Evolutionary conservation across 805 yeast species (phyloP).

Genomic region (Suhomyces xylopsoci): DNA sequence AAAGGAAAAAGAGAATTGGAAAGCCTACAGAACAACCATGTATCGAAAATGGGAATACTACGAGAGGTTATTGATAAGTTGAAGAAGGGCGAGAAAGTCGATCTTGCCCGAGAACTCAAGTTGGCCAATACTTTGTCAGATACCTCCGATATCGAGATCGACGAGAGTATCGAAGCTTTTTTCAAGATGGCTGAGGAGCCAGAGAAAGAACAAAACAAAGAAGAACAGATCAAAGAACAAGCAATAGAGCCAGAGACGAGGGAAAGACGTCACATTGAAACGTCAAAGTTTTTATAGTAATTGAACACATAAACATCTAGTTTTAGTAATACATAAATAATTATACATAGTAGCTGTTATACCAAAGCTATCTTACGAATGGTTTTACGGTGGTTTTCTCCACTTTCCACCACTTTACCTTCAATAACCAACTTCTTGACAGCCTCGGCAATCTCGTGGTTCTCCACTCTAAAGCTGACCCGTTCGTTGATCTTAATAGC

Average conservation of each 20-base stretch:
- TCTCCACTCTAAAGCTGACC: slow-evolving; percentile 62
- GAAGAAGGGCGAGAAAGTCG: slow-evolving; percentile 35
- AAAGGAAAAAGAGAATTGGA: slow-evolving; percentile 44
- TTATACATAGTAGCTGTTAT: not conserved
- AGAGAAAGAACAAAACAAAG: not conserved
- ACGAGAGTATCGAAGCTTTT: slow-evolving; percentile 35
- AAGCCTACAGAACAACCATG: slow-evolving; percentile 37
- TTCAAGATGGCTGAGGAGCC: slow-evolving; percentile 27
- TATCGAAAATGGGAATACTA: slow-evolving; percentile 31
- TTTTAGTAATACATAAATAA: slow-evolving; percentile 5
- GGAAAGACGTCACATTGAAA: not conserved
- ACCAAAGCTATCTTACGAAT: slow-evolving; percentile 32
- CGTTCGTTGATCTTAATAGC: slow-evolving; percentile 63
- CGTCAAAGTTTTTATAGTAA: slow-evolving; percentile 10
- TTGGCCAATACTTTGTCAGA: slow-evolving; percentile 42
- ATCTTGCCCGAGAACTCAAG: slow-evolving; percentile 39
- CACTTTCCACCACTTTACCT: slow-evolving; percentile 63
- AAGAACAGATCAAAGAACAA: not conserved
- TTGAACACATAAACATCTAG: slow-evolving; percentile 3
- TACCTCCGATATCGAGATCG: slow-evolving; percentile 37
- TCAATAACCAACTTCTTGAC: slow-evolving; percentile 68
- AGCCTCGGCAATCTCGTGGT: slow-evolving; percentile 65
- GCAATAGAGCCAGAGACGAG: not conserved
- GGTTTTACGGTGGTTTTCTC: slow-evolving; percentile 69
- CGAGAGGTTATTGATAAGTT: slow-evolving; percentile 30